Conservation (phyloP, 345 rosid species). For the Rhodamnia rubescens region DNA sequence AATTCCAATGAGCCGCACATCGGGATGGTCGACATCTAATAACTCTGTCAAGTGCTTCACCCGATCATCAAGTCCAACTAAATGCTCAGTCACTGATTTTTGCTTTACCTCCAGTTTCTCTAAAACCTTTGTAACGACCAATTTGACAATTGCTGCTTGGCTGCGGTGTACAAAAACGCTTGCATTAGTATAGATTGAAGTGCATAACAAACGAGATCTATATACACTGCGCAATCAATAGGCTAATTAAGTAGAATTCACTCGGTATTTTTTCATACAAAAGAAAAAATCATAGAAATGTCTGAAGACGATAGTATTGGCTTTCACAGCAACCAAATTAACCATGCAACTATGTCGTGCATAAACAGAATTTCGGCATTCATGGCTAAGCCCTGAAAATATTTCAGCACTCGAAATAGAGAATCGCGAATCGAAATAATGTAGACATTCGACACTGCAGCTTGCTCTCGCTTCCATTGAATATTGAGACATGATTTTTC, state of each 20-base stretch:
- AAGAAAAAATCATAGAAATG: not conserved
- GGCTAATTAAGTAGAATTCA: not conserved
- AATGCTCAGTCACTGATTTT: not conserved
- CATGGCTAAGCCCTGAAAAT: too few species aligned
- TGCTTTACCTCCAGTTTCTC: not conserved
- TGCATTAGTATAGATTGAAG: not conserved
- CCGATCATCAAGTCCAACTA: not conserved
- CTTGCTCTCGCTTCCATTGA: too few species aligned
- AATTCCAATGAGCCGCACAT: not conserved
- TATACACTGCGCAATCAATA: not conserved
- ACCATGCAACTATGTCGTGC: too few species aligned
- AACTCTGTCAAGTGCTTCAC: not conserved
- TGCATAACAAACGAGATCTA: rapidly evolving
- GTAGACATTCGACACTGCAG: too few species aligned
- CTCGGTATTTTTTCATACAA: too few species aligned
- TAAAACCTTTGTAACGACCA: not conserved
- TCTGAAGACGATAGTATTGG: not conserved
- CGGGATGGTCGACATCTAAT: not conserved
- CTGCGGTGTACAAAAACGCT: rapidly evolving
- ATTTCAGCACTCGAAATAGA: too few species aligned
- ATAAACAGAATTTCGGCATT: too few species aligned
- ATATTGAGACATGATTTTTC: too few species aligned
- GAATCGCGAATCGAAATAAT: too few species aligned
- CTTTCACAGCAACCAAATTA: not conserved
- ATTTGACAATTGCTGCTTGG: not conserved